Percentiles rank a stretch among this genome's conserved stretches.
Conservation (phyloP, 2,329 filamentous ascomycete genomes). For the Alternaria triticimaculans region DNA sequence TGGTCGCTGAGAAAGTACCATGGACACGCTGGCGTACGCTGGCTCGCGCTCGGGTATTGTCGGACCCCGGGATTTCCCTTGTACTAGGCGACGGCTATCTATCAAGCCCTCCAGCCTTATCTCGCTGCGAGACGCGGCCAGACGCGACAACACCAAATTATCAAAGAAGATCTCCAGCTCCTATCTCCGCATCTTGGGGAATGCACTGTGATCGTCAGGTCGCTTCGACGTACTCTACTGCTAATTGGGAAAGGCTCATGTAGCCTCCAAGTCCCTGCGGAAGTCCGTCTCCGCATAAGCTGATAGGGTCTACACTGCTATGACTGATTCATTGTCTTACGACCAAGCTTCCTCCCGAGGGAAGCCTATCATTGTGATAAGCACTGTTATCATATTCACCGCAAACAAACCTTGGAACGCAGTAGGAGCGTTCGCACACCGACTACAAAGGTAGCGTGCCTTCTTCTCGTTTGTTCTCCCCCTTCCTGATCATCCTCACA, state of each 20-base stretch:
- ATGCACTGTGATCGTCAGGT: slow-evolving; percentile 11
- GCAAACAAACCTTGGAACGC: slow-evolving; percentile 22
- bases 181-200: slow-evolving; percentile 17
- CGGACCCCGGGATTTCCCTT: slow-evolving; percentile 9
- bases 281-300: slow-evolving; percentile 1
- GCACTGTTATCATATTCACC: slow-evolving; percentile 29
- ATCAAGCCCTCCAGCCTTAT: slow-evolving; percentile 19
- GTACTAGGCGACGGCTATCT: slow-evolving; percentile 18
- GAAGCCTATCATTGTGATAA: slow-evolving; percentile 42
- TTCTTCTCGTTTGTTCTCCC: not conserved
- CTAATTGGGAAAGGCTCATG: slow-evolving; percentile 3
- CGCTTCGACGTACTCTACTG: not conserved
- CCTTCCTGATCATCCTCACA: not conserved
- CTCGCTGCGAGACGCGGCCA: slow-evolving; percentile 14
- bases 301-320: slow-evolving; percentile 13
- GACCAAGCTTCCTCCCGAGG: slow-evolving; percentile 22
- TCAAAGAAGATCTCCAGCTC: slow-evolving; percentile 13
- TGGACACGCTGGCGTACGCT: slow-evolving; percentile 2
- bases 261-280: slow-evolving; percentile 7
- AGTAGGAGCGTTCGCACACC: slow-evolving; percentile 1
- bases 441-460: slow-evolving; percentile 18
- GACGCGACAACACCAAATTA: slow-evolving; percentile 25
- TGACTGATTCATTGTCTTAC: slow-evolving; percentile 7
- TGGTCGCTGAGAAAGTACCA: slow-evolving; percentile 4
- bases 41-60: slow-evolving; percentile 19